phyloP scores from a whole-genome alignment of 148 eudicot species.

The Heliamphora exappendiculata region DNA sequence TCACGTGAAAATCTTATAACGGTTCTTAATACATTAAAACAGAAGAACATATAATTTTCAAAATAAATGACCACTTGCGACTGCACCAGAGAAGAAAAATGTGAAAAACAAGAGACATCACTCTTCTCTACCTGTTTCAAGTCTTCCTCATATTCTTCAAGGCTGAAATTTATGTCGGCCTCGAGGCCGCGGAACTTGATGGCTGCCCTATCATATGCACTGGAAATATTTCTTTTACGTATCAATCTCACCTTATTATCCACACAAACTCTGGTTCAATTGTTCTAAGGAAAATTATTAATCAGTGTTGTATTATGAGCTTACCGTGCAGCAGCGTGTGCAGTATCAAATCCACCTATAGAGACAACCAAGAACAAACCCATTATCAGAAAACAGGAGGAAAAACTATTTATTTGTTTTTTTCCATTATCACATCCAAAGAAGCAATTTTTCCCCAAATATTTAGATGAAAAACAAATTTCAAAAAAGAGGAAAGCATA shows the following conservation, averaged over 20 bases:
- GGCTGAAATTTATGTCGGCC: slow-evolving; percentile 87
- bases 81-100: neutral
- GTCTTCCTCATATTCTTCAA: slow-evolving; percentile 85
- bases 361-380: slow-evolving; percentile 7
- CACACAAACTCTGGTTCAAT: neutral
- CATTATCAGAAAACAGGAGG: neutral
- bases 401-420: neutral
- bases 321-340: slow-evolving; percentile 98
- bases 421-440: neutral
- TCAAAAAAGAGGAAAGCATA: slow-evolving; percentile 15
- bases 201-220: slow-evolving; percentile 99
- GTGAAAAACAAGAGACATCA: neutral
- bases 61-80: too few relatives aligned
- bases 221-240: slow-evolving; percentile 18
- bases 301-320: slow-evolving; percentile 5
- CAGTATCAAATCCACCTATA: slow-evolving; percentile 97
- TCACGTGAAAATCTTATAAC: too few relatives aligned
- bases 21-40: too few relatives aligned
- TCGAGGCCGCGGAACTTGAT: slow-evolving; percentile 89
- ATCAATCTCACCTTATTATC: slow-evolving; percentile 11
- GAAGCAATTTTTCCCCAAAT: neutral
- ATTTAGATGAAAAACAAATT: neutral
- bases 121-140: slow-evolving; percentile 57
- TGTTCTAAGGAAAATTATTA: neutral
- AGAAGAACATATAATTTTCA: too few relatives aligned